phyloP scores from a whole-genome alignment of 73 alveolate species.

The Symbiodinium pilosum region DNA sequence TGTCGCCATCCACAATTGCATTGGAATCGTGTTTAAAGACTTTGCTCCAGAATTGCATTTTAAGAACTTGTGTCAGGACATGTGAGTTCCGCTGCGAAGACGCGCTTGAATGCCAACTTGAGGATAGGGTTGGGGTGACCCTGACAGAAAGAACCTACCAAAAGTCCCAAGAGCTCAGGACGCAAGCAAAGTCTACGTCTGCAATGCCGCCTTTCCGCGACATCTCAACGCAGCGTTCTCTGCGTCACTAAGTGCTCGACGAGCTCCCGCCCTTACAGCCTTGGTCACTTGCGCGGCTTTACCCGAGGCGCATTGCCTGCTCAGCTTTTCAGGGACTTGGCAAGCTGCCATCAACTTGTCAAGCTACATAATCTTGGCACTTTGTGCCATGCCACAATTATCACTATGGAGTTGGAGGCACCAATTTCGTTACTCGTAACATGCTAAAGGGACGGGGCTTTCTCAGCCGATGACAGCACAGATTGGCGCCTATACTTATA shows the following conservation, averaged over 20 bases:
- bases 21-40: too few species aligned
- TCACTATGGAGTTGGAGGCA: too few species aligned
- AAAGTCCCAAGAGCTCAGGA: not conserved
- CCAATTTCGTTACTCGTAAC: too few species aligned
- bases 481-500: too few species aligned
- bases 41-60: not conserved
- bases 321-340: too few species aligned
- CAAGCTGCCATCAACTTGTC: too few species aligned
- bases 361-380: too few species aligned
- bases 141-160: not conserved
- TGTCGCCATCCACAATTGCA: too few species aligned
- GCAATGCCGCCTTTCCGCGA: constrained; percentile 20
- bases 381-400: too few species aligned
- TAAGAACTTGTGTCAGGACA: not conserved
- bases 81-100: constrained; percentile 26
- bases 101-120: not conserved
- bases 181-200: constrained; percentile 10
- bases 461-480: too few species aligned
- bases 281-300: not conserved
- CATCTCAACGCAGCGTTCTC: not conserved
- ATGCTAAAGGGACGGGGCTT: too few species aligned
- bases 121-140: not conserved
- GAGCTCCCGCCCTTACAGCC: not conserved
- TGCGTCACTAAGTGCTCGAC: not conserved
- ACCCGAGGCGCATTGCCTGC: not conserved